Base-by-base conservation (phyloP, 768 basidiomycete genomes). In the Exsudoporus frostii region DNA sequence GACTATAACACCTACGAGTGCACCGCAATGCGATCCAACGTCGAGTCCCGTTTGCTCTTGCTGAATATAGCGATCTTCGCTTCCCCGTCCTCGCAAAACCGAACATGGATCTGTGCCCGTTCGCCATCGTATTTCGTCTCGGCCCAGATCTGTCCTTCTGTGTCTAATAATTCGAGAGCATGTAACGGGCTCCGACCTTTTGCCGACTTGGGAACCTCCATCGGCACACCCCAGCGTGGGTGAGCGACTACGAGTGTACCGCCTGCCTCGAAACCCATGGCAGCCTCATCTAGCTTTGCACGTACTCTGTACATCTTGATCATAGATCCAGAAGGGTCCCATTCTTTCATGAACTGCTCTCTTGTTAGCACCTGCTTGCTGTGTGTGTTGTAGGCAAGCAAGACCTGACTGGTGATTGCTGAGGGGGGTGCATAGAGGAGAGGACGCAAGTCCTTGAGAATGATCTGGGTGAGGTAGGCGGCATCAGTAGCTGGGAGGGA, bases 81-180 rank as follows among this genome's bases (percentile, higher is more conserved):
- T 6, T 66, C 58, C 0, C 61, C 66, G 14, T 74, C 66, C 4
- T 59, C 62, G 5, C 62, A 54, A 2, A 85, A 64, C 62, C 85
- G 76, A 22, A 93, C 80, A 63, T 98, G 94, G 25, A 95, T 92
- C 61, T 98, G 94, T 50, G 92, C 86, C n/a, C 94, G 79, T 69
- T 96, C 93, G 10, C 94, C 94, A 53, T 96, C 94, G 66, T 95
- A 95, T 68, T 98, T 98, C 0, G 85, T 93, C 71, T 98, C 94
- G 2, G 87, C 90, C 82, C 88, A 95, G 9, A 93, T 74, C 40
- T 50, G 47, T 24, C 54, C 52, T 13, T 59, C 53, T 8, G 51
- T 56, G 17, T 66, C 58, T 14, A 71, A 54, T 25, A 65, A 69
- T 11, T 76, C 72, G 42, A 90, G 68, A 17, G 83, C 85, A 45